phyloP scores from a whole-genome alignment of 2,329 filamentous ascomycete species.

The Fusarium austroafricanum region DNA sequence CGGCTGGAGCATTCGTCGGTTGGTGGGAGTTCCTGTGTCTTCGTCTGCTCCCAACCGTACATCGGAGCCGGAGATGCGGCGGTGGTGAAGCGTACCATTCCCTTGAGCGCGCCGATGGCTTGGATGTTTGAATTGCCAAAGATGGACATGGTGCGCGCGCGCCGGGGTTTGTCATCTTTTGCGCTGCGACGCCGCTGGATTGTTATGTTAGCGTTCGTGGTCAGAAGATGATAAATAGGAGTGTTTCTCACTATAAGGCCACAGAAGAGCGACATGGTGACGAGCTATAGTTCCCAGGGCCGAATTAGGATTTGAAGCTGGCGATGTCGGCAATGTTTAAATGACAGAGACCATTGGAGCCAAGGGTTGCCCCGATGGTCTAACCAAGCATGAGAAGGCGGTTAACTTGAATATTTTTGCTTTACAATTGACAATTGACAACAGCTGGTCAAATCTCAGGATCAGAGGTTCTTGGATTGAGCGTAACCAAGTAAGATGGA shows the following conservation, averaged over 20 bases:
- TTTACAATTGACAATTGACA: background rate
- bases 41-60: constrained; percentile 36
- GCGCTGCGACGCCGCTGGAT: constrained; percentile 25
- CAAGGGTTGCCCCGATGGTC: constrained; percentile 15
- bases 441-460: background rate
- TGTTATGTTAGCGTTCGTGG: constrained; percentile 17
- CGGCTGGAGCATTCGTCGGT: constrained; percentile 45
- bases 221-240: background rate
- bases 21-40: constrained; percentile 29
- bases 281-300: constrained; percentile 11
- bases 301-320: constrained; percentile 30
- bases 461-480: background rate
- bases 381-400: constrained; percentile 14
- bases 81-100: constrained; percentile 51
- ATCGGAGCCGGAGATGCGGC: constrained; percentile 47
- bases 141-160: constrained; percentile 54
- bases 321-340: constrained; percentile 29
- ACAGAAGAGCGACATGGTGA: constrained; percentile 39
- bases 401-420: background rate
- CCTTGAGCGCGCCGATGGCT: constrained; percentile 46
- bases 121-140: constrained; percentile 53
- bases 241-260: constrained; percentile 37
- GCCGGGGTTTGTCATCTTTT: constrained; percentile 44
- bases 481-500: background rate
- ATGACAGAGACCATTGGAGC: constrained; percentile 41